A percentile compares a stretch with the other conserved stretches of the same genome.
Evolutionary conservation across 2,329 filamentous ascomycete species (phyloP).

Genomic region (Fusarium scirpi): DNA sequence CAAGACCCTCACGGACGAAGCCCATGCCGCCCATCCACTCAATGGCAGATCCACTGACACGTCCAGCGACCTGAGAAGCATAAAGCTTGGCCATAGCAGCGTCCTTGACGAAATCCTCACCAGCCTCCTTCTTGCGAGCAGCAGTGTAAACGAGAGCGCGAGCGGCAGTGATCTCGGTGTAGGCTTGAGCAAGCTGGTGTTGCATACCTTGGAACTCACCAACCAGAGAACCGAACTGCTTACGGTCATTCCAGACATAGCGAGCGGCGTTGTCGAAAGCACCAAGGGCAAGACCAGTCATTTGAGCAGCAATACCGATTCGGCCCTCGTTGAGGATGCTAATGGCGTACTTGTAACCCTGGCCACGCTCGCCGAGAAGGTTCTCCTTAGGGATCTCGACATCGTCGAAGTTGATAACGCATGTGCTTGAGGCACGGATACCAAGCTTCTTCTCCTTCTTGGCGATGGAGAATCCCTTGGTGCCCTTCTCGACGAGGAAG

Average conservation of each 20-base stretch:
- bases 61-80: slow-evolving; percentile 90
- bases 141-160: slow-evolving; percentile 96
- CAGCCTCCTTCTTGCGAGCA: slow-evolving; percentile 96
- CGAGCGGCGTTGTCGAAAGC: slow-evolving; percentile 93
- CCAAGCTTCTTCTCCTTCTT: slow-evolving; percentile 99
- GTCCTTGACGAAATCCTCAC: slow-evolving; percentile 93
- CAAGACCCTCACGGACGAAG: slow-evolving; percentile 94
- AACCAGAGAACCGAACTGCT: slow-evolving; percentile 93
- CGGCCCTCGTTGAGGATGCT: slow-evolving; percentile 93
- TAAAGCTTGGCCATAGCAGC: slow-evolving; percentile 99
- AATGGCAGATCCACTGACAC: slow-evolving; percentile 85
- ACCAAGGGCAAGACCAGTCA: slow-evolving; percentile 95
- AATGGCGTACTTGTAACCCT: slow-evolving; percentile 99
- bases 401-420: slow-evolving; percentile 97
- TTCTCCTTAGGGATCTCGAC: slow-evolving; percentile 90
- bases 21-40: slow-evolving; percentile 99
- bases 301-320: slow-evolving; percentile 97
- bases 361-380: slow-evolving; percentile 86
- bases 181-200: slow-evolving; percentile 96
- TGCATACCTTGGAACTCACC: slow-evolving; percentile 99
- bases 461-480: slow-evolving; percentile 89
- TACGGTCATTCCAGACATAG: slow-evolving; percentile 98
- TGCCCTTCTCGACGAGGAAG: slow-evolving; percentile 92
- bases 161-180: slow-evolving; percentile 91
- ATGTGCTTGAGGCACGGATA: slow-evolving; percentile 95